Evolutionary conservation across 1,284 basidiomycete species (phyloP), one percentile per base, ranked within the genome.

Genomic region (Trametes sp.): DNA sequence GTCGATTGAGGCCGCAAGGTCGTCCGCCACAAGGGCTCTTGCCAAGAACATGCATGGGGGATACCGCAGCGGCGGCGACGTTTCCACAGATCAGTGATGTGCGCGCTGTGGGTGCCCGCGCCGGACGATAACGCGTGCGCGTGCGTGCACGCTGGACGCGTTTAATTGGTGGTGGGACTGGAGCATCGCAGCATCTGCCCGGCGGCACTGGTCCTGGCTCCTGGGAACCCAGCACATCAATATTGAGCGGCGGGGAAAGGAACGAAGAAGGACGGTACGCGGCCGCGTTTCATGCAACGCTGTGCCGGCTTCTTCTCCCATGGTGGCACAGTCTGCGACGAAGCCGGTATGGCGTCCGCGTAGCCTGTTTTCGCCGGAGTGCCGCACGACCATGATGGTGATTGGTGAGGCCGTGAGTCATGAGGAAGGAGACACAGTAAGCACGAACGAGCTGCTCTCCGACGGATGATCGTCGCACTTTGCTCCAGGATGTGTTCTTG

Each of bases 1-100:
- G 26, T 48, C 24, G 21, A 16, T 48, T 13, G 45, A 3, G 8
- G 45, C 41, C 19, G 21, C n/a, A 14, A 44, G 45, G 38, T 16
- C 45, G 23, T 6, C 45, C 45, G n/a, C n/a, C n/a, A n/a, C n/a
- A n/a, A n/a, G n/a, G n/a, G n/a, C n/a, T n/a, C n/a, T n/a, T n/a
- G n/a, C n/a, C n/a, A n/a, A n/a, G n/a, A n/a, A n/a, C n/a, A n/a
- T n/a, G n/a, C n/a, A n/a, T 7, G 7, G 48, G 28, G 48, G 28
- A 31, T 19, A 19, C 28, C 48, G 48, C 48, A 49, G 48, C 28
- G 6, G 26, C 13, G 41, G 8, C 19, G 19, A 14, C 38, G 48
- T 49, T 49, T 49, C 48, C 28, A 31, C 28, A 49, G 48, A 49
- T 49, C 48, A 49, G 14, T 49, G 48, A 49, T 49, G 48, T 14